Evolutionary conservation across 768 basidiomycete genomes (phyloP).

Genomic region (Tulasnella sp.): DNA sequence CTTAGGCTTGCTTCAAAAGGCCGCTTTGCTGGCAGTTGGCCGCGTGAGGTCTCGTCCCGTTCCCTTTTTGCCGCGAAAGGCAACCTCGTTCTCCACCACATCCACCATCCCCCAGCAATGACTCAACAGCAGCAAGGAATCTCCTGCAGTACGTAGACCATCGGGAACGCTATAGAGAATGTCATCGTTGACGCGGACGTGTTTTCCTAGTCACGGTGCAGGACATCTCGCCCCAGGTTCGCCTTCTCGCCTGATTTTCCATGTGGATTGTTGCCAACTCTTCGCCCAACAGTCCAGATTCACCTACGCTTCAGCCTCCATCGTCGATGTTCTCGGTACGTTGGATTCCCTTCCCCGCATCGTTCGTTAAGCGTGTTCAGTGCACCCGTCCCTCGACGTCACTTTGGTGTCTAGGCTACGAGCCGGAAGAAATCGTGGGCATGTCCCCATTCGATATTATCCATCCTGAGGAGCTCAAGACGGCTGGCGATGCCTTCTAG

Average conservation of each 20-base stretch:
- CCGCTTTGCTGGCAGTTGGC: too few relatives aligned
- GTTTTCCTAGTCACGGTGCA: conserved; percentile 9
- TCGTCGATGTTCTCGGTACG: conserved; percentile 13
- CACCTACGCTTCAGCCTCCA: conserved; percentile 12
- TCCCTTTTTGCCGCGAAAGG: conserved; percentile 2
- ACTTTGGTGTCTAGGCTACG: conserved; percentile 3
- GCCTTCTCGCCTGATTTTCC: background rate
- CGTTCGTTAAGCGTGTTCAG: background rate
- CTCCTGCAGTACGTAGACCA: conserved; percentile 5
- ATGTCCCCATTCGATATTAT: conserved; percentile 15
- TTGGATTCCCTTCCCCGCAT: background rate
- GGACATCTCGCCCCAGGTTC: conserved; percentile 11
- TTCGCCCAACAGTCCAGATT: conserved; percentile 1
- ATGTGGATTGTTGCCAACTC: background rate
- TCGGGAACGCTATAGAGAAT: background rate
- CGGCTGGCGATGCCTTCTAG: conserved; percentile 8
- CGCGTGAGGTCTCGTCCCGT: too few relatives aligned
- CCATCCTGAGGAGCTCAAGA: conserved; percentile 5
- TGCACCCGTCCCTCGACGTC: background rate
- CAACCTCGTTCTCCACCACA: background rate
- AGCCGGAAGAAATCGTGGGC: conserved; percentile 16
- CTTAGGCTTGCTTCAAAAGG: too few relatives aligned
- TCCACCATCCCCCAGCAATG: background rate
- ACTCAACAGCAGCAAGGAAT: conserved; percentile 1
- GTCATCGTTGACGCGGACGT: background rate